Evolutionary conservation across 2,329 filamentous ascomycete genomes (phyloP).

Genomic region (Penicillium hesseltinei): DNA sequence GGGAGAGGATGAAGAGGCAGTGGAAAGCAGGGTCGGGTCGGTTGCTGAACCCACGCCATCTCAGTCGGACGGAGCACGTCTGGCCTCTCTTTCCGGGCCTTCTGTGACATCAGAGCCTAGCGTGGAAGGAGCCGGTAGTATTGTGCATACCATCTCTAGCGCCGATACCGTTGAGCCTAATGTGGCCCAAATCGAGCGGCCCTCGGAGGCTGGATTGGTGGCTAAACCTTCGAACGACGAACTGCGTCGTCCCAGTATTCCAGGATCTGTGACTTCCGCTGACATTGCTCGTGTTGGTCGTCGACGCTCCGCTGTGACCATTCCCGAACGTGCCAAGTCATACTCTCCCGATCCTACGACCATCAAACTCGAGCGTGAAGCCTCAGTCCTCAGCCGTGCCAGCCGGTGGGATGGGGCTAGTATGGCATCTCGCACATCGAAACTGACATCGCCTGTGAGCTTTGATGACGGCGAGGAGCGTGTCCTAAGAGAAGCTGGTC

Average conservation of each 20-base stretch:
- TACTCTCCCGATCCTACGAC: constrained; percentile 25
- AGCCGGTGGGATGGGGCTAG: constrained; percentile 39
- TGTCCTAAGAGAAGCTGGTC: constrained; percentile 65
- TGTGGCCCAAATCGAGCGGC: constrained; percentile 17
- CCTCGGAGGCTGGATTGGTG: constrained; percentile 18
- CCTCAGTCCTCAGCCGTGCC: constrained; percentile 39
- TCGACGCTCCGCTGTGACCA: constrained; percentile 27
- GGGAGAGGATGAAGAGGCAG: constrained; percentile 63
- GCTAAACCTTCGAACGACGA: constrained; percentile 25
- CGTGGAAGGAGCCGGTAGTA: constrained; percentile 23
- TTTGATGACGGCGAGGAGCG: constrained; percentile 67
- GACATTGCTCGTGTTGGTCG: constrained; percentile 30
- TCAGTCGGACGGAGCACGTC: constrained; percentile 9
- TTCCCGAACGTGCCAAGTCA: constrained; percentile 30
- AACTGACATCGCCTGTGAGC: constrained; percentile 35
- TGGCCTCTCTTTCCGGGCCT: constrained; percentile 20
- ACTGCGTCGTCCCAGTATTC: constrained; percentile 33
- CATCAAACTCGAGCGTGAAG: constrained; percentile 35
- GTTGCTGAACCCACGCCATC: constrained; percentile 26
- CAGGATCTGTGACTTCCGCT: constrained; percentile 33
- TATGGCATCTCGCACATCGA: constrained; percentile 35
- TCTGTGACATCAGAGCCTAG: constrained; percentile 23
- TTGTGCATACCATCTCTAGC: constrained; percentile 22
- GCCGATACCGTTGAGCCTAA: constrained; percentile 22
- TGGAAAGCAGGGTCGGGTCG: constrained; percentile 23